Evolutionary conservation across 768 basidiomycete genomes (phyloP).

Genomic region (Auriscalpium microsporum): DNA sequence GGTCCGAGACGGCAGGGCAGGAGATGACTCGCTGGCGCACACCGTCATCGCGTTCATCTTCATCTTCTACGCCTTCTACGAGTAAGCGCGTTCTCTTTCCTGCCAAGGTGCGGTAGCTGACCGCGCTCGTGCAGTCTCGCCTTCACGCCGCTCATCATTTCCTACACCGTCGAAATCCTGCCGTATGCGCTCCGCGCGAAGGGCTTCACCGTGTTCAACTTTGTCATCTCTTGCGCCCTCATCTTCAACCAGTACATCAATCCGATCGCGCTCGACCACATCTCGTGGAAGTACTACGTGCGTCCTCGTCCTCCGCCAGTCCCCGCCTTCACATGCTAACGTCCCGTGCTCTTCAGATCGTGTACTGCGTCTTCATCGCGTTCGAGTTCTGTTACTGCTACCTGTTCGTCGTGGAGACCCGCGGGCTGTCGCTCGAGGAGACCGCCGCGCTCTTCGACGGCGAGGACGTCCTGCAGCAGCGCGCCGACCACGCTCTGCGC

Average conservation of each 20-base stretch:
- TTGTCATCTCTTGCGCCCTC: conserved; percentile 28
- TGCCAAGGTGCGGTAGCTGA: conserved; percentile 8
- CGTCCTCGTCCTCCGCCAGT: neutral
- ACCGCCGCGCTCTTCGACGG: conserved; percentile 25
- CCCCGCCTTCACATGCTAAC: neutral
- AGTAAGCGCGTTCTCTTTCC: neutral
- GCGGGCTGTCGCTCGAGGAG: conserved; percentile 21
- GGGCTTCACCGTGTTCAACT: conserved; percentile 31
- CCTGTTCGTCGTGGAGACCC: conserved; percentile 21
- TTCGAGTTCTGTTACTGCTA: conserved; percentile 20
- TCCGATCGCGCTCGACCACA: conserved; percentile 25
- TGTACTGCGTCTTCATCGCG: conserved; percentile 18
- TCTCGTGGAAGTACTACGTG: conserved; percentile 27
- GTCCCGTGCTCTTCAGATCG: conserved; percentile 2
- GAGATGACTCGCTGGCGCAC: conserved; percentile 23
- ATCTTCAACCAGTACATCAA: conserved; percentile 35
- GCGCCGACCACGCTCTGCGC: neutral
- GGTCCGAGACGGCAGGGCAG: conserved; percentile 10
- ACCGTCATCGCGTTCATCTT: conserved; percentile 37
- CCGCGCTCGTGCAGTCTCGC: conserved; percentile 19
- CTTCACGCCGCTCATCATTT: conserved; percentile 30
- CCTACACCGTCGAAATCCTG: conserved; percentile 36
- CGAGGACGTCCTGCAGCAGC: conserved; percentile 8
- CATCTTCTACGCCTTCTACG: neutral
- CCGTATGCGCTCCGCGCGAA: conserved; percentile 35